Base-by-base conservation (phyloP, 2,329 filamentous ascomycete species). In the Didymellaceae sp. region DNA sequence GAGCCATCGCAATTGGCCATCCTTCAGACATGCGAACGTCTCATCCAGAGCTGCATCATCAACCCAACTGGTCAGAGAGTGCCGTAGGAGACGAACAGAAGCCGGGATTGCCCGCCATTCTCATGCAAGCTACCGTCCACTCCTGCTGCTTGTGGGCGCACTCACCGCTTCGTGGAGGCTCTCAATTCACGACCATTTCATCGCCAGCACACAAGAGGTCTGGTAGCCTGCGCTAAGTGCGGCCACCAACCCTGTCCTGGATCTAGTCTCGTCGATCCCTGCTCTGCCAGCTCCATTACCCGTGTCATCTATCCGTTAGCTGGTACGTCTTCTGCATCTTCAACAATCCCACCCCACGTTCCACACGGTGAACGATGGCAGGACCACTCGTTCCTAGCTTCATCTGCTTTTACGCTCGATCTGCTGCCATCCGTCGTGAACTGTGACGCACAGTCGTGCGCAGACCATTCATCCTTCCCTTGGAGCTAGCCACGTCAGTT, bases 401-500 rank as follows among this genome's bases (percentile, higher is more conserved):
- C 55, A 41, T 39, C 31, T 53, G 51, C 52, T 49, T 49, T 44
- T 38, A 38, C 45, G 53, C 33, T 30, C 48, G 28, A 51, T 52
- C 45, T 37, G 45, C 50, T 35, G 45, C 46, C 39, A 45, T 44
- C 49, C 40, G 59, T 55, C 50, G 57, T 54, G 52, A 51, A 41
- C 22, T 53, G 51, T 52, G 37, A 40, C 33, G 49, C 45, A 30
- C 39, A 31, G 22, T 55, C 32, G 26, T 30, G 41, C 45, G 48
- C 41, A 45, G 54, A 39, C 59, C 58, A 56, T 38, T 32, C 58
- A n/a, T 49, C 22, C 31, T 62, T 56, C 55, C 22, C 41, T 25
- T 38, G 45, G 57, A 52, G 51, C 57, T 59, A 63, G 67, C 67
- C 68, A 72, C 70, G 68, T 71, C 70, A 69, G 59, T 59, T 52